Percentiles rank a stretch among this genome's conserved stretches.
These are phyloP conservation scores for Coprinopsis marcescibilis DNA, from an alignment of 768 basidiomycete genomes.

Conservation along the genomic window DNA sequence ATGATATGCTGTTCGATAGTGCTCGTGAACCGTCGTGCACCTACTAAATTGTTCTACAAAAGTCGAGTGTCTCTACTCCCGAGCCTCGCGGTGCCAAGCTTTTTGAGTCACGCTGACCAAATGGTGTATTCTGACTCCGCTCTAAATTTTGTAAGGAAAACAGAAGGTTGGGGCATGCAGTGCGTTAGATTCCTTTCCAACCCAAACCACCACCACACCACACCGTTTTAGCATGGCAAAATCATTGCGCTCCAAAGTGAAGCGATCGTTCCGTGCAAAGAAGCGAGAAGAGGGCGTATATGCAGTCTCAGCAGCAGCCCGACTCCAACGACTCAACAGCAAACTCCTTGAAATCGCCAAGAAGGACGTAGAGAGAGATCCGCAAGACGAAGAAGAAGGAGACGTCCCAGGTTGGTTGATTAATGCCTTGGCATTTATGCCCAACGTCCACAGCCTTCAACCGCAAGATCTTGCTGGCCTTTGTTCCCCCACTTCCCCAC, in stretches of 20 bases:
- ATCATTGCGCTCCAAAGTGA: constrained; percentile 76
- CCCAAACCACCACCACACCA: constrained; percentile 11
- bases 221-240: constrained; percentile 59
- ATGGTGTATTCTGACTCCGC: constrained; percentile 13
- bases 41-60: too few relatives aligned
- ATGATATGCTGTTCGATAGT: too few relatives aligned
- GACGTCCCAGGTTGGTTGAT: constrained; percentile 66
- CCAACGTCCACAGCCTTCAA: constrained; percentile 55
- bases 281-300: constrained; percentile 74
- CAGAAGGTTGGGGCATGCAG: background rate
- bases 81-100: background rate
- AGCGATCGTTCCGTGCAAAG: constrained; percentile 70
- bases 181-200: constrained; percentile 1
- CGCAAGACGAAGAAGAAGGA: constrained; percentile 29
- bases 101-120: background rate
- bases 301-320: constrained; percentile 72
- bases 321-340: constrained; percentile 62
- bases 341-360: constrained; percentile 52
- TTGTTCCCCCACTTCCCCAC: constrained; percentile 3
- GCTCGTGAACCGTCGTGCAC: too few relatives aligned
- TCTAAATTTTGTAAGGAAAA: constrained; percentile 9
- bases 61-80: too few relatives aligned
- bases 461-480: constrained; percentile 40
- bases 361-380: constrained; percentile 32
- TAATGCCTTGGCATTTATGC: constrained; percentile 42